Base-by-base conservation (phyloP, 169 alveolate genomes). In the Miamiensis avidus region DNA sequence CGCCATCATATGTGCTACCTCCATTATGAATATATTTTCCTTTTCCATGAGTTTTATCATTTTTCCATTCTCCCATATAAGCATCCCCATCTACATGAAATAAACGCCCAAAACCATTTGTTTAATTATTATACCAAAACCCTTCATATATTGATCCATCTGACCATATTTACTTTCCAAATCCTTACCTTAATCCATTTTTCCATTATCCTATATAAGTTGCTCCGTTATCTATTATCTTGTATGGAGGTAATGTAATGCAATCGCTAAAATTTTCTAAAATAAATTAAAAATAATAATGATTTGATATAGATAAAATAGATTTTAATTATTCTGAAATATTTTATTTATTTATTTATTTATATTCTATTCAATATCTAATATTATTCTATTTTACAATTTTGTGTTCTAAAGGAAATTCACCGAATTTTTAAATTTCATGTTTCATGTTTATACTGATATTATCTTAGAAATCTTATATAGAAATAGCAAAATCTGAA, bases 61-160 rank as follows among this genome's bases (percentile, higher is more conserved):
- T 83, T 34, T 69, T n/a, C 89, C 92, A 92, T 73, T 92, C 89
- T 27, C 94, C 94, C 81, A 87, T 89, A 76, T 82, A 89, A 25
- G 88, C 64, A 88, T 91, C 92, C 0, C 95, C 95, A 82, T 91
- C 92, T 30, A 87, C 84, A 82, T 85, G 92, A 76, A 73, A 77
- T 29, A 91, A 91, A 76, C 82, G 88, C 4, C 95, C 95, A 32
- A 84, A 78, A 26, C 95, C 95, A 86, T 91, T 88, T 32, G 92
- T 88, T 78, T 88, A 86, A 72, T 91, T 89, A 69, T 91, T 82
- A 34, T 81, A 34, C 95, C 95, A 91, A 73, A 86, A 82, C 1
- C 95, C 95, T 82, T 91, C 95, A 83, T 91, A 91, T 65, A 77
- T 75, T 25, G 91, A 89, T 0, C 95, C 95, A 81, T 86, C 89